These are phyloP conservation scores for Lactifluus volemus DNA, from an alignment of 768 basidiomycete species.

Conservation along the genomic window DNA sequence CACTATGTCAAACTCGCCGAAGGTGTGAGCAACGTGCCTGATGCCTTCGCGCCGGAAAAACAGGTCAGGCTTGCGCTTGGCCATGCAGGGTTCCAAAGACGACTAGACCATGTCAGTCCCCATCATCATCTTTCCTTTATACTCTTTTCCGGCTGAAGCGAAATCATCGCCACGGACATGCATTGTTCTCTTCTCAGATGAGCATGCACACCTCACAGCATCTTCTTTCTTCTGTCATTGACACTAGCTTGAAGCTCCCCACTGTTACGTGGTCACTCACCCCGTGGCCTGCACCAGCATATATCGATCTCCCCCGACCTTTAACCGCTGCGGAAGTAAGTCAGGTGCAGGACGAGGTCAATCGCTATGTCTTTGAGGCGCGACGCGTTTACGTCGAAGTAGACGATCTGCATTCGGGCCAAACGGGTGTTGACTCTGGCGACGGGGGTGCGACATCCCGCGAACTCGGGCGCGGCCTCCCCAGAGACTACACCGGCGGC, in stretches of 20 bases:
- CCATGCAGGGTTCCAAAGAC: constrained; percentile 49
- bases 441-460: constrained; percentile 37
- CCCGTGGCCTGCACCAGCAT: constrained; percentile 55
- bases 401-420: constrained; percentile 44
- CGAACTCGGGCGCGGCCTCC: constrained; percentile 49
- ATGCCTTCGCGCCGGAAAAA: constrained; percentile 43
- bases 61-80: constrained; percentile 47
- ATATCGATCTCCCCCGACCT: constrained; percentile 66
- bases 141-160: neutral
- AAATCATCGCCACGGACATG: neutral
- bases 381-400: constrained; percentile 66
- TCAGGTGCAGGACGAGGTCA: constrained; percentile 53
- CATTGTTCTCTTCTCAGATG: constrained; percentile 41
- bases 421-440: constrained; percentile 23
- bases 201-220: constrained; percentile 82
- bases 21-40: constrained; percentile 35
- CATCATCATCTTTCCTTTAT: neutral
- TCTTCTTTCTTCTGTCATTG: constrained; percentile 71
- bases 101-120: constrained; percentile 62
- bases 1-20: constrained; percentile 51
- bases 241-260: constrained; percentile 49
- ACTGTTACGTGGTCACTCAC: constrained; percentile 83
- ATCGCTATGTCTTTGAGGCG: constrained; percentile 61
- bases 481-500: constrained; percentile 66
- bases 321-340: constrained; percentile 57